Base-by-base conservation (phyloP, 805 yeast species). In the Barnettozyma populi region DNA sequence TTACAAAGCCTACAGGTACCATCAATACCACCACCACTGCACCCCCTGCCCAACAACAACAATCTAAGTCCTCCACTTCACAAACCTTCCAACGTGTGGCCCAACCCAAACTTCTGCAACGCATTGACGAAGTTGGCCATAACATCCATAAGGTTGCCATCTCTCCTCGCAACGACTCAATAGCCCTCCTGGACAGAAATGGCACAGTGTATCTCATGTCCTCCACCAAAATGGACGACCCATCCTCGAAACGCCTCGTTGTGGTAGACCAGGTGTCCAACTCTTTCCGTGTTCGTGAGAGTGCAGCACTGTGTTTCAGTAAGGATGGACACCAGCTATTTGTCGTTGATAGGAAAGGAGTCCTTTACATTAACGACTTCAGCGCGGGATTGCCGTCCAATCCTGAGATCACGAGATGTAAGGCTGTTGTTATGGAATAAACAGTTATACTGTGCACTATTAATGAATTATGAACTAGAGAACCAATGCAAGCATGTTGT, bases 111-210 rank as follows among this genome's bases (percentile, higher is more conserved):
- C 64, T 84, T 62, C 59, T 82, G 5, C 65, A 82, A 60, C 76
- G 82, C 54, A 69, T 90, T 14, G 86, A 84, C 47, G 95, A 90
- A 57, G 76, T 90, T 14, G 97, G 98, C 0, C 78, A 86, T 2
- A 72, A 79, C 6, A 85, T 90, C 48, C 95, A 90, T 62, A 72
- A 74, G 40, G 78, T 84, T 48, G 81, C 83, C 20, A 74, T 86
- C 1, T 86, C 95, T 3, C 96, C 97, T 1, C 70, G 96, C 20
- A 90, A 94, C 27, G 95, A 90, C 60, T 84, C 94, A 0, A 73
- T 89, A 25, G 95, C 92, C 2, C 84, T 86, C 55, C 65, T 90
- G 19, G 94, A 86, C 60, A 78, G 86, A 50, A 80, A 80, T 47
- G 98, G 98, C 0, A 70, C 79, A 1, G 82, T 90, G 0, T 88